Evolutionary conservation across 768 basidiomycete genomes (phyloP).

Genomic region (Amanita exitialis): DNA sequence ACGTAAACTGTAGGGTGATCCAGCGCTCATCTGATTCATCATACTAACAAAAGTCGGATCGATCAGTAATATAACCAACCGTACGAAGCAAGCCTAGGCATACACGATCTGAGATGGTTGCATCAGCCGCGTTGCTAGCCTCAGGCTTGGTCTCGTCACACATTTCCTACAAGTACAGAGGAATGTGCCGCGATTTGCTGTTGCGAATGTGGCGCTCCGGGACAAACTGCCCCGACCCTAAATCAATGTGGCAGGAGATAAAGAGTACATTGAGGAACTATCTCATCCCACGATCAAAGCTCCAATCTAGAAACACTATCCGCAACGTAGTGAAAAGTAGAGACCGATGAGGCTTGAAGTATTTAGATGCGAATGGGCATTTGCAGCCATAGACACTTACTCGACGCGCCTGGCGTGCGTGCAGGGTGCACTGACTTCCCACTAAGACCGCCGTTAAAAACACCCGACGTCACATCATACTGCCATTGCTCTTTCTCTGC

Average conservation of each 20-base stretch:
- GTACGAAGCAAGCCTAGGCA: not conserved
- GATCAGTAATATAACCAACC: not conserved
- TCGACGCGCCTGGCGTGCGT: not conserved
- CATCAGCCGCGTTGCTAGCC: not conserved
- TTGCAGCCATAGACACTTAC: not conserved
- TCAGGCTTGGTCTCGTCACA: not conserved
- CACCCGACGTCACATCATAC: slow-evolving; percentile 35
- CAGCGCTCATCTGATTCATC: slow-evolving; percentile 31
- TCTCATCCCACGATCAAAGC: slow-evolving; percentile 10
- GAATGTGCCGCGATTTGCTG: not conserved
- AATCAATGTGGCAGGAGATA: not conserved
- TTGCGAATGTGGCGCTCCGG: not conserved
- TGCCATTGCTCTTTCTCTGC: slow-evolving; percentile 37
- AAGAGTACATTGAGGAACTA: not conserved
- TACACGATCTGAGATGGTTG: not conserved
- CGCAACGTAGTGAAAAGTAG: slow-evolving; percentile 39
- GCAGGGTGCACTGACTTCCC: not conserved
- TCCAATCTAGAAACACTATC: slow-evolving; percentile 46
- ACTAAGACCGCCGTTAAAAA: slow-evolving; percentile 31
- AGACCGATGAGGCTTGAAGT: slow-evolving; percentile 28
- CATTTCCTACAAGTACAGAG: not conserved
- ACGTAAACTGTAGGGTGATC: slow-evolving; percentile 59
- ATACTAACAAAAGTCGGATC: not conserved
- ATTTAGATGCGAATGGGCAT: slow-evolving; percentile 3
- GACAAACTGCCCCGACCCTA: not conserved